Evolutionary conservation across 1,284 basidiomycete species (phyloP).

Genomic region (Papiliotrema fonsecae): DNA sequence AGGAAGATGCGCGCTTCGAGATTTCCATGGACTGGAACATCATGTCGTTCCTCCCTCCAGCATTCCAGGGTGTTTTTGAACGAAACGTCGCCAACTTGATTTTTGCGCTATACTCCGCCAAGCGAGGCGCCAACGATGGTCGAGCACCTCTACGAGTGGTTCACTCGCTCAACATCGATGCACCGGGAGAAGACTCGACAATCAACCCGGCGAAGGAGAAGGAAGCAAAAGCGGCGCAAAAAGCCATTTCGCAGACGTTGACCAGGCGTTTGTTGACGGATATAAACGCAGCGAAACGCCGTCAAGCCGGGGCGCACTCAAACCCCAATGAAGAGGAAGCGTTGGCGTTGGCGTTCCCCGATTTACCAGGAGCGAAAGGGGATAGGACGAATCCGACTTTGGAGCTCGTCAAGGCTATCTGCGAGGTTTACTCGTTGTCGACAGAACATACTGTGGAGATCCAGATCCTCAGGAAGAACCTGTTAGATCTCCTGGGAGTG

Average conservation of each 20-base stretch:
- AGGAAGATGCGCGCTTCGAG: conserved; percentile 23
- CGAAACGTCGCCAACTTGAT: conserved; percentile 76
- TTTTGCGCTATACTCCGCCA: conserved; percentile 72
- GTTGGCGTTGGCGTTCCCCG: conserved; percentile 70
- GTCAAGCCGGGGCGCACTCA: conserved; percentile 54
- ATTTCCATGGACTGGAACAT: conserved; percentile 97
- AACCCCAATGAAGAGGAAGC: conserved; percentile 57
- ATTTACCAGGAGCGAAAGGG: conserved; percentile 80
- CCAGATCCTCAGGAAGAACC: conserved; percentile 79
- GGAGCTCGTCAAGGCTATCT: conserved; percentile 85
- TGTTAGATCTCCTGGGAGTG: conserved; percentile 82
- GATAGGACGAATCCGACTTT: conserved; percentile 68
- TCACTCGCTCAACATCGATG: conserved; percentile 55
- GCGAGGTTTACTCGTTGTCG: conserved; percentile 73
- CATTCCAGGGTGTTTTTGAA: conserved; percentile 75
- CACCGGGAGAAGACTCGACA: conserved; percentile 46
- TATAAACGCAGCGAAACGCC: conserved; percentile 64
- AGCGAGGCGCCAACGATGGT: conserved; percentile 57
- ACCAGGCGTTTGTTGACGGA: conserved; percentile 75
- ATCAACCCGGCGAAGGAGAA: conserved; percentile 64
- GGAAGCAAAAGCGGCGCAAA: conserved; percentile 63
- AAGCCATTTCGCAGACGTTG: conserved; percentile 73
- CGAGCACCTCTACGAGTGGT: conserved; percentile 71
- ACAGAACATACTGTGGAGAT: conserved; percentile 79
- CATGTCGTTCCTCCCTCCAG: conserved; percentile 78